Evolutionary conservation across 257 asterid genomes (phyloP), one percentile per base, ranked within the genome.

Genomic region (Rhazya stricta): DNA sequence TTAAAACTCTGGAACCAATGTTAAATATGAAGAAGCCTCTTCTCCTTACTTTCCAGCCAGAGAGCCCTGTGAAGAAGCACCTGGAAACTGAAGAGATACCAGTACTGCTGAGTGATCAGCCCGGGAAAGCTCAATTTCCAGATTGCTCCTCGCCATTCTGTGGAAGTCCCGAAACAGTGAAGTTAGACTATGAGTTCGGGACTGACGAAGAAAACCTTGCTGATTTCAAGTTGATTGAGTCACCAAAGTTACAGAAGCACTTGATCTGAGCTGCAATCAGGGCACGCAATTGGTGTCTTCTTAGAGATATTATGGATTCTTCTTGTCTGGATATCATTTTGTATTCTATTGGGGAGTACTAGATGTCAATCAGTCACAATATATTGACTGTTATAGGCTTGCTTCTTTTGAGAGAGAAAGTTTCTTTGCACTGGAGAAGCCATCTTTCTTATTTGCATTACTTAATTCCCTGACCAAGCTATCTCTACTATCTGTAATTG

Each of bases 151-250:
- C 91, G n/a, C 94, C 94, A 68, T 70, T 57, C 23, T 74, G 82
- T 60, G 77, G 68, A 71, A 84, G 91, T 76, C 92, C 96, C n/a
- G 69, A 77, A 75, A 88, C 96, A 11, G 87, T 91, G 6, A 79
- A 62, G 78, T 75, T 81, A 23, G 74, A 79, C 1, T 70, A 71
- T 60, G 80, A 61, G 83, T 78, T 67, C 78, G 84, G 93, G 97
- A 84, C 78, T 43, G 89, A 83, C 1, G 85, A 80, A 9, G 84
- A 82, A 21, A 61, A 27, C 62, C n/a, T 75, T 68, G 78, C 81
- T 46, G 89, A 84, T 65, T 81, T 87, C 73, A 45, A 60, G 72
- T 29, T 88, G 84, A 83, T 78, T 29, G 88, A 79, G 50, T 42
- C 90, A 15, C 94, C 91, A 57, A 48, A 80, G 76, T 74, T 43